These are phyloP conservation scores for Colletotrichum graminicola DNA, from an alignment of 2,329 filamentous ascomycete genomes.

Conservation along the genomic window DNA sequence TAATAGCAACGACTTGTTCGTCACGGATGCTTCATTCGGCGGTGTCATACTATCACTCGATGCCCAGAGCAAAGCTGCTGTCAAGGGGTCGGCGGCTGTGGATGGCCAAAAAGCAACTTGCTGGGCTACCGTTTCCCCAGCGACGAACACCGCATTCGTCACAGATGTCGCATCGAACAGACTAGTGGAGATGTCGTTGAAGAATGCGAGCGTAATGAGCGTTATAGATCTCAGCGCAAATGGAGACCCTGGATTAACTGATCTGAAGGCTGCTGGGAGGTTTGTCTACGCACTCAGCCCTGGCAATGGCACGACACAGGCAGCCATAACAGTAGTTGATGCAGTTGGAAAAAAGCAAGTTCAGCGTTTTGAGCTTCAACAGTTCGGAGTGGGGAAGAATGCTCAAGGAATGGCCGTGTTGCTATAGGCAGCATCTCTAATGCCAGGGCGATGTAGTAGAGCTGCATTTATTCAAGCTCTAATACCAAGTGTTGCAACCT, in stretches of 20 bases:
- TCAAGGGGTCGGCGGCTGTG: conserved; percentile 57
- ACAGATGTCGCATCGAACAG: conserved; percentile 66
- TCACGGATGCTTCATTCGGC: conserved; percentile 71
- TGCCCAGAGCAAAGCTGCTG: conserved; percentile 46
- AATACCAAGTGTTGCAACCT: too few relatives aligned
- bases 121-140: conserved; percentile 65
- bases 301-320: conserved; percentile 59
- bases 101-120: conserved; percentile 67
- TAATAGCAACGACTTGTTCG: conserved; percentile 60
- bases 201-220: conserved; percentile 60
- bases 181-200: conserved; percentile 67
- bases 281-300: conserved; percentile 70
- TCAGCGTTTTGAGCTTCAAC: conserved; percentile 19
- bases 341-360: conserved; percentile 38
- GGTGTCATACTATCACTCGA: conserved; percentile 62
- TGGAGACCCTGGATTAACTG: conserved; percentile 66
- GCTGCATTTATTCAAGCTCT: too few relatives aligned
- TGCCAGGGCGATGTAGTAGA: rapidly evolving
- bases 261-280: conserved; percentile 63
- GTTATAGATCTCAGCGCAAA: conserved; percentile 58
- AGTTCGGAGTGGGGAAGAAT: conserved; percentile 19
- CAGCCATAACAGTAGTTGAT: conserved; percentile 56
- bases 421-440: not conserved
- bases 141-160: conserved; percentile 67
- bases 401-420: conserved; percentile 35